phyloP scores from a whole-genome alignment of 2,329 filamentous ascomycete genomes.

The Aspergillus fijiensis region DNA sequence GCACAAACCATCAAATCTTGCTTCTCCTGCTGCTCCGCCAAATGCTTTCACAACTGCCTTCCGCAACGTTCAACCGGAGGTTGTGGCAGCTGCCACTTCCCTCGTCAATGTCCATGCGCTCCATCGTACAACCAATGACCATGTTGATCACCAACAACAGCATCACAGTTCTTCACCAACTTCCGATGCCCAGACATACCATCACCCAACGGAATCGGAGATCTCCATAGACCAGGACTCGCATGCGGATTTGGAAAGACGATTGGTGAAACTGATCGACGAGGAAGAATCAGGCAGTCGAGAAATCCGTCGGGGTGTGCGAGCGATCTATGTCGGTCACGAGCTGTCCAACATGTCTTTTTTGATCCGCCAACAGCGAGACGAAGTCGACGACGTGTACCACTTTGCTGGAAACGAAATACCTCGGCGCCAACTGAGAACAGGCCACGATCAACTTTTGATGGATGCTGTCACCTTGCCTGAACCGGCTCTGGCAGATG shows the following conservation, averaged over 20 bases:
- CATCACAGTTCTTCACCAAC: constrained; percentile 22
- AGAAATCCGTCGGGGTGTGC: constrained; percentile 50
- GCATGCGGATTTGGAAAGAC: constrained; percentile 45
- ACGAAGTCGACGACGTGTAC: constrained; percentile 43
- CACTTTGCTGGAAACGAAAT: constrained; percentile 48
- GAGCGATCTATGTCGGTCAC: constrained; percentile 56
- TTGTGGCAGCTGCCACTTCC: constrained; percentile 17
- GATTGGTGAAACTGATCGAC: constrained; percentile 53
- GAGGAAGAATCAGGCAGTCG: constrained; percentile 47
- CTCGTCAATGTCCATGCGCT: constrained; percentile 11
- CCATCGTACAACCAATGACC: constrained; percentile 8
- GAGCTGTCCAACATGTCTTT: constrained; percentile 59
- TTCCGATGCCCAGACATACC: constrained; percentile 23
- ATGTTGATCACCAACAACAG: background rate
- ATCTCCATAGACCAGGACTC: constrained; percentile 41
- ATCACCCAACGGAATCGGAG: constrained; percentile 28
- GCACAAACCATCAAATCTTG: constrained; percentile 20
- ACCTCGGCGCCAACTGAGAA: constrained; percentile 42
- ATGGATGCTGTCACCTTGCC: constrained; percentile 53
- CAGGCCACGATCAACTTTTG: constrained; percentile 47
- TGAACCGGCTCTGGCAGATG: constrained; percentile 49
- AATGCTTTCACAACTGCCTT: constrained; percentile 31
- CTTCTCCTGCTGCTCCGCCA: constrained; percentile 22
- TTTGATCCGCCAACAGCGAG: constrained; percentile 52
- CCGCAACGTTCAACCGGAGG: constrained; percentile 21